These are phyloP conservation scores for Thermochaetoides dissita DNA, from an alignment of 2,329 filamentous ascomycete genomes.

Conservation along the genomic window DNA sequence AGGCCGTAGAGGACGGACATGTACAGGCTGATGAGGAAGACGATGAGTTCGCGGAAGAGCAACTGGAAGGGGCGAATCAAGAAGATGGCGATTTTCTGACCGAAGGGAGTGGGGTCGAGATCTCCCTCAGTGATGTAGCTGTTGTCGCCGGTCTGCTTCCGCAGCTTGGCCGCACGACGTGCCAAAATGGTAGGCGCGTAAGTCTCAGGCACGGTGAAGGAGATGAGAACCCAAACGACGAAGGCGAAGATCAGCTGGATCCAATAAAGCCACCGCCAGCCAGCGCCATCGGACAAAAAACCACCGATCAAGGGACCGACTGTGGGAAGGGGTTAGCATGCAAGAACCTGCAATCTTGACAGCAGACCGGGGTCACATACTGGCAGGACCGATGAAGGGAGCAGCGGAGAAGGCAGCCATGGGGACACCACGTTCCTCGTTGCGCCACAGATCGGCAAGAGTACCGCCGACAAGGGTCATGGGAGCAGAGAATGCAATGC, in stretches of 20 bases:
- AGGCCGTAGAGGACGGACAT: constrained; percentile 71
- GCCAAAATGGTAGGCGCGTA: constrained; percentile 70
- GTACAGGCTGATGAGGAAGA: constrained; percentile 70
- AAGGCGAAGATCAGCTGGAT: constrained; percentile 66
- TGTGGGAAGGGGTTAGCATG: constrained; percentile 11
- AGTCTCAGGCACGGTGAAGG: constrained; percentile 81
- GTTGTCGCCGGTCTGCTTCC: constrained; percentile 51
- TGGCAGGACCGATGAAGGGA: constrained; percentile 68
- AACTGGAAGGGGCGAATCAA: constrained; percentile 73
- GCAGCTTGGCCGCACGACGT: constrained; percentile 54
- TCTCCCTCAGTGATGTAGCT: constrained; percentile 69
- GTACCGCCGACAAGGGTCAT: constrained; percentile 80
- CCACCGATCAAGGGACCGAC: constrained; percentile 64
- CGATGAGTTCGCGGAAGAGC: constrained; percentile 70
- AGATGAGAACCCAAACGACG: constrained; percentile 59
- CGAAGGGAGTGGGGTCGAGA: constrained; percentile 55
- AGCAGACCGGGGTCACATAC: constrained; percentile 19
- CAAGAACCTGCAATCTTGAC: background rate
- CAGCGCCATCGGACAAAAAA: constrained; percentile 53
- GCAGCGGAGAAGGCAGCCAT: constrained; percentile 79
- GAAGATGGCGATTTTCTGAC: constrained; percentile 58
- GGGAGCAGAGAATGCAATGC: constrained; percentile 71
- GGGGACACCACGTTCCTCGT: constrained; percentile 70
- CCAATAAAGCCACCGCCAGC: constrained; percentile 82
- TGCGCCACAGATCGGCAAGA: constrained; percentile 69